phyloP scores from a whole-genome alignment of 1,139 yeast genomes.

The Debaryomycetaceae sp. region DNA sequence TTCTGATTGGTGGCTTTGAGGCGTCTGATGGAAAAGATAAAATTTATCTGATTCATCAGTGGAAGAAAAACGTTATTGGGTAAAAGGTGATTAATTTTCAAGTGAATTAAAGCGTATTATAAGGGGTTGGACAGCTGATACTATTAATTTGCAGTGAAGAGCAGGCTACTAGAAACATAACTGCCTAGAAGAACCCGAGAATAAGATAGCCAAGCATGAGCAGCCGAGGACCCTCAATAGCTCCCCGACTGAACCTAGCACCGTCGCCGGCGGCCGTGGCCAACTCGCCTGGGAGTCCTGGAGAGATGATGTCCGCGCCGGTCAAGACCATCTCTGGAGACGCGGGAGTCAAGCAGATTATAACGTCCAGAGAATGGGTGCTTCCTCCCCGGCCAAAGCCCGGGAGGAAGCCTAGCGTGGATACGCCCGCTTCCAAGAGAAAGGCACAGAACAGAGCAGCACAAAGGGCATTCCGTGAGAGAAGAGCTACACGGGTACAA shows the following conservation, averaged over 20 bases:
- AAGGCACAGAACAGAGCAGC: conserved; percentile 96
- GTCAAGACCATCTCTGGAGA: background rate
- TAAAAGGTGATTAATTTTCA: background rate
- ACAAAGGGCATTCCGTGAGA: conserved; percentile 84
- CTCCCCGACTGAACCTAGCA: conserved; percentile 31
- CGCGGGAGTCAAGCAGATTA: conserved; percentile 35
- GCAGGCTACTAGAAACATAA: no score
- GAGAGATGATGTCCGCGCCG: background rate
- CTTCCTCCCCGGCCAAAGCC: conserved; percentile 90
- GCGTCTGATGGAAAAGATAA: conserved; percentile 11
- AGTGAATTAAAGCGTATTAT: background rate
- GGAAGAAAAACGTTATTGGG: background rate
- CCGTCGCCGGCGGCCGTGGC: conserved; percentile 32
- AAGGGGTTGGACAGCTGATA: background rate
- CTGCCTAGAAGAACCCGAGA: background rate
- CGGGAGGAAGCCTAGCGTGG: conserved; percentile 80
- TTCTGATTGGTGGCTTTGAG: conserved; percentile 3
- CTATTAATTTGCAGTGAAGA: background rate
- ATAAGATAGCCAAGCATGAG: conserved; percentile 12
- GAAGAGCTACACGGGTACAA: conserved; percentile 65
- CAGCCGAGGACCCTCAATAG: conserved; percentile 28
- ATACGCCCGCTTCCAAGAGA: conserved; percentile 70
- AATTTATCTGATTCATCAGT: conserved; percentile 12
- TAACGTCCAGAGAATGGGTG: conserved; percentile 86
- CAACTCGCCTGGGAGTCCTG: conserved; percentile 3